phyloP scores from a whole-genome alignment of 306 rosid species.

The Castanea mollissima region DNA sequence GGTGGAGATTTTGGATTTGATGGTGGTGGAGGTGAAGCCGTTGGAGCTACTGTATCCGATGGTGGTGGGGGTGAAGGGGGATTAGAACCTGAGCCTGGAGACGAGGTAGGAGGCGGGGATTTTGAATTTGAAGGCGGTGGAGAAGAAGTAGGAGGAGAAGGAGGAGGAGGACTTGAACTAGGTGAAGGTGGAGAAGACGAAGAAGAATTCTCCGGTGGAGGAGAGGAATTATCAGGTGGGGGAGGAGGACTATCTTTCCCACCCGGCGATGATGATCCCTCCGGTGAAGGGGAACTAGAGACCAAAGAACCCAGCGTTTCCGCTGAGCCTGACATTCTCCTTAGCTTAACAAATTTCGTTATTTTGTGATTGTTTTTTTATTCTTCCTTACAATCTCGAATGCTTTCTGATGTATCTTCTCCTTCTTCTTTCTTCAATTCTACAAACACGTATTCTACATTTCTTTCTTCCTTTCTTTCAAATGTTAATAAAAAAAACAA shows the following conservation, averaged over 20 bases:
- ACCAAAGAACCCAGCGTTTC: conserved; percentile 3
- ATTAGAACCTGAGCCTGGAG: background rate
- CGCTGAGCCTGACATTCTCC: background rate
- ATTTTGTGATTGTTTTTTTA: background rate
- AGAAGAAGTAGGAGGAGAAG: background rate
- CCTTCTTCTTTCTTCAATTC: too few species aligned
- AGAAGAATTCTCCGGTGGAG: conserved; percentile 2
- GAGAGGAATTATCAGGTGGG: conserved; percentile 7
- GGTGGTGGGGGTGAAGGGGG: background rate
- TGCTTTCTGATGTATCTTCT: background rate
- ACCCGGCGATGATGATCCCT: background rate
- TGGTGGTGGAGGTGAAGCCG: conserved; percentile 1
- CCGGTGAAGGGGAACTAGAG: background rate
- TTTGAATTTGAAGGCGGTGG: background rate
- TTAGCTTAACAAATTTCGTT: background rate
- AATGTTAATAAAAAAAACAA: background rate
- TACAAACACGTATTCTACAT: background rate
- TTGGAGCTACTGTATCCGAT: background rate
- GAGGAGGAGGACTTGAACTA: background rate
- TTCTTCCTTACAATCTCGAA: background rate
- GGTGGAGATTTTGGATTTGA: conserved; percentile 15
- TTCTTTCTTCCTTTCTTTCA: background rate
- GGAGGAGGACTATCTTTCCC: background rate
- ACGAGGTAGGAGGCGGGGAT: background rate
- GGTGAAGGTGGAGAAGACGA: conserved; percentile 13